Evolutionary conservation across 805 yeast genomes (phyloP).

Genomic region (Wickerhamomyces bisporus): DNA sequence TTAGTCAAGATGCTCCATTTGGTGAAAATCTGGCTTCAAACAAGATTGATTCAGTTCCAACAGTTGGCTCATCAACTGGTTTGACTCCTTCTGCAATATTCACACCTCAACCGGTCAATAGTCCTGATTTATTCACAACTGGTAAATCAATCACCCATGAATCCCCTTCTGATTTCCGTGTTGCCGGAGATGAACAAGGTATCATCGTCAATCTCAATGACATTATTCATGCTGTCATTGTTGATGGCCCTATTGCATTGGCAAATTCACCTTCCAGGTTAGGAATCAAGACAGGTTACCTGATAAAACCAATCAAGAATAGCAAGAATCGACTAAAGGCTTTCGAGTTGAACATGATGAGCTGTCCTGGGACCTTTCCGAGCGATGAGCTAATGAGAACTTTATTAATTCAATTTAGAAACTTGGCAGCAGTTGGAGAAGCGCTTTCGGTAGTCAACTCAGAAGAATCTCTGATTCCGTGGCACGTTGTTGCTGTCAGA

Average conservation of each 20-base stretch:
- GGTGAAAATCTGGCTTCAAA: conserved; percentile 2
- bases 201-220: conserved; percentile 43
- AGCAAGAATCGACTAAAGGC: conserved; percentile 28
- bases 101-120: conserved; percentile 23
- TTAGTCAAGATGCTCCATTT: conserved; percentile 21
- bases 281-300: conserved; percentile 67
- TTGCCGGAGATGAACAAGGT: conserved; percentile 6
- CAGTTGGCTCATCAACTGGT: conserved; percentile 24
- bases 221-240: conserved; percentile 51
- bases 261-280: conserved; percentile 66
- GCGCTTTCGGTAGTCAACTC: conserved; percentile 30
- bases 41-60: conserved; percentile 13
- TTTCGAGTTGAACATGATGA: conserved; percentile 62
- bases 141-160: conserved; percentile 9
- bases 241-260: conserved; percentile 58
- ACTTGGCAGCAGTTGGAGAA: conserved; percentile 39
- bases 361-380: conserved; percentile 67
- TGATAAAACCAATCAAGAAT: conserved; percentile 38
- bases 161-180: conserved; percentile 14
- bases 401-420: conserved; percentile 56
- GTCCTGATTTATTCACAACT: conserved; percentile 23
- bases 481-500: conserved; percentile 69
- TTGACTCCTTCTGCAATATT: conserved; percentile 23
- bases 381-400: conserved; percentile 48
- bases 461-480: conserved; percentile 48